phyloP scores from a whole-genome alignment of 106 monocot species.

The Dioscorea zingiberensis region DNA sequence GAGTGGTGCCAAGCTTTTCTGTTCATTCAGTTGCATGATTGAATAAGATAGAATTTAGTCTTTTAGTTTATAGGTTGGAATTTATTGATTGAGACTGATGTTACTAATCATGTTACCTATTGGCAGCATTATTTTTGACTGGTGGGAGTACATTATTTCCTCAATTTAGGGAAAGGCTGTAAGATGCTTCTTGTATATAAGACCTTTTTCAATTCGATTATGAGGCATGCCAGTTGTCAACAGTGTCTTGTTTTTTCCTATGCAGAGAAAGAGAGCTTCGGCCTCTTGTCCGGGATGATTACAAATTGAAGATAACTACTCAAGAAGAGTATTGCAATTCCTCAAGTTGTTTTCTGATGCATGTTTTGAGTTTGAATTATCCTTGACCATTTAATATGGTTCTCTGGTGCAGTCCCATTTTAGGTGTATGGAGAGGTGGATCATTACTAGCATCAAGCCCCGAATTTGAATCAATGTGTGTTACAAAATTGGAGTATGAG shows the following conservation, averaged over 20 bases:
- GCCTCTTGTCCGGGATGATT: conserved; percentile 69
- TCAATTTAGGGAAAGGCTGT: conserved; percentile 79
- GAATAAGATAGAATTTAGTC: not conserved
- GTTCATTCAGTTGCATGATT: not conserved
- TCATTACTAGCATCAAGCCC: conserved; percentile 87
- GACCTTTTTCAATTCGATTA: not conserved
- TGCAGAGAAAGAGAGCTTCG: conserved; percentile 83
- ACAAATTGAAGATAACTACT: conserved; percentile 66
- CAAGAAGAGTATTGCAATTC: conserved; percentile 58
- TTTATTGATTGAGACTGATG: not conserved
- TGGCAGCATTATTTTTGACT: conserved; percentile 91
- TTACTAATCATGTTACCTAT: not conserved
- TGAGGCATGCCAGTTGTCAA: not conserved
- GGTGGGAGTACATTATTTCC: conserved; percentile 94
- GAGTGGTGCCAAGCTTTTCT: not conserved
- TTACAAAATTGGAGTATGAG: conserved; percentile 88
- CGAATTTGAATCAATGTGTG: conserved; percentile 94
- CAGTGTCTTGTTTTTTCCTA: conserved; percentile 1
- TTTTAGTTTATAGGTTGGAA: no score
- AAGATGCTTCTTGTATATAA: conserved; percentile 27
- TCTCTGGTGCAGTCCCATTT: conserved; percentile 49
- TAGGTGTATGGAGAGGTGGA: conserved; percentile 94
- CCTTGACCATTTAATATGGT: not conserved
- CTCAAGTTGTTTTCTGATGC: not conserved
- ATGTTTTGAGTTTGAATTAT: not conserved